These are phyloP conservation scores for Cupressus sempervirens DNA, from an alignment of 75 land plant genomes.

Conservation along the genomic window DNA sequence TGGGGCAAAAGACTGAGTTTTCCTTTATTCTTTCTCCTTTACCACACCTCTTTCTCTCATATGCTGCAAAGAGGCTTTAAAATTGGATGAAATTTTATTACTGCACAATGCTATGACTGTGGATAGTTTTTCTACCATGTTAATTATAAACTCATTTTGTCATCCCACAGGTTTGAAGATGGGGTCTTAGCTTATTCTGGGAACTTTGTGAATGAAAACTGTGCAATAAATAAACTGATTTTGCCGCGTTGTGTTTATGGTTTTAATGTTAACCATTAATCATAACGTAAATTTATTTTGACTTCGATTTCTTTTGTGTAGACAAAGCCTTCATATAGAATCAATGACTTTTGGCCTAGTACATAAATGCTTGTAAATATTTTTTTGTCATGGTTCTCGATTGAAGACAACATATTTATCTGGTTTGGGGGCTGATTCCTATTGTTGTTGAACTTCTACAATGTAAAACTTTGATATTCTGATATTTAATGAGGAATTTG, in stretches of 20 bases:
- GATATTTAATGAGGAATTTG: too few relatives aligned
- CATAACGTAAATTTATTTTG: not conserved
- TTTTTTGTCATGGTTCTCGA: not conserved
- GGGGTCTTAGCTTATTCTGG: not conserved
- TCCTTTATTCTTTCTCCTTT: not conserved
- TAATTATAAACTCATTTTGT: not conserved
- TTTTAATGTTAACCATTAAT: not conserved
- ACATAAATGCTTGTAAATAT: not conserved
- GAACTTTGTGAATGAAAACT: not conserved
- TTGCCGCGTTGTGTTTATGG: not conserved
- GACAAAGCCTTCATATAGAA: not conserved
- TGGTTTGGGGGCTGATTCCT: not conserved
- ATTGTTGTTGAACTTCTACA: not conserved
- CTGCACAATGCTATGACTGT: not conserved
- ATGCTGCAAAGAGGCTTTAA: not conserved
- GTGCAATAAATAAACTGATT: not conserved
- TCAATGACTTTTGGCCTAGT: not conserved
- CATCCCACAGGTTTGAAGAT: not conserved
- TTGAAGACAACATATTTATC: not conserved
- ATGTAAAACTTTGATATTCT: not conserved
- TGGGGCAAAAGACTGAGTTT: not conserved
- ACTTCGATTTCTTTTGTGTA: too few relatives aligned
- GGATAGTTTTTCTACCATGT: not conserved
- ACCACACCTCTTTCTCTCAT: not conserved
- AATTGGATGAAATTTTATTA: not conserved